Conservation (phyloP, 2,329 filamentous ascomycete genomes). For the Cordyceps farinosa region DNA sequence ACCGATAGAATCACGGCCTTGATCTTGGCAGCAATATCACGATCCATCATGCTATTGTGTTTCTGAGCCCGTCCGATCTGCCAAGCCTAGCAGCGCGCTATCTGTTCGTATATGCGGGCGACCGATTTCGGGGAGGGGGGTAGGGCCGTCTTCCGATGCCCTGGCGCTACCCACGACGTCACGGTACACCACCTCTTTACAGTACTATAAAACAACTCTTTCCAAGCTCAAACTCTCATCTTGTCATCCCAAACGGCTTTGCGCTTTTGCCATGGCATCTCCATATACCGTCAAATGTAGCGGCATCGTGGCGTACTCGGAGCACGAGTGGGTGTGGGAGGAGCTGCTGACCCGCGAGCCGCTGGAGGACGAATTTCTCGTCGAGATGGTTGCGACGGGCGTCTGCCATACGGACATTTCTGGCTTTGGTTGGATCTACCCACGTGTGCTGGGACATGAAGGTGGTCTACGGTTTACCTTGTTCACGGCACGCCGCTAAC, state of each 20-base stretch:
- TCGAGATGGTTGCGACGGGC: slow-evolving; percentile 10
- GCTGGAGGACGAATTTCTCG: slow-evolving; percentile 10
- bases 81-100: not conserved
- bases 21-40: too few species aligned
- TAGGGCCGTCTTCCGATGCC: not conserved
- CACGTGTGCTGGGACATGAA: slow-evolving; percentile 2
- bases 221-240: too few species aligned
- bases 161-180: not conserved
- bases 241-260: not conserved
- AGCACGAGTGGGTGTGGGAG: slow-evolving; percentile 8
- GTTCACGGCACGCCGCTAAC: not conserved
- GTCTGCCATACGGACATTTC: slow-evolving; percentile 8
- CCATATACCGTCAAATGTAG: slow-evolving; percentile 3
- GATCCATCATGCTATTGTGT: too few species aligned
- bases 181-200: too few species aligned
- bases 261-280: not conserved
- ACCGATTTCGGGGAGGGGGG: too few species aligned
- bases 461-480: not conserved
- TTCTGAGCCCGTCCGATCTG: not conserved
- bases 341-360: slow-evolving; percentile 9
- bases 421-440: slow-evolving; percentile 7
- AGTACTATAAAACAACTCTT: too few species aligned
- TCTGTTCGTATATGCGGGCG: not conserved
- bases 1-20: too few species aligned
- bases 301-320: slow-evolving; percentile 13